A percentile compares a stretch with the other conserved stretches of the same genome.
These are phyloP conservation scores for Terfezia claveryi DNA, from an alignment of 495 filamentous ascomycete genomes.

Conservation along the genomic window DNA sequence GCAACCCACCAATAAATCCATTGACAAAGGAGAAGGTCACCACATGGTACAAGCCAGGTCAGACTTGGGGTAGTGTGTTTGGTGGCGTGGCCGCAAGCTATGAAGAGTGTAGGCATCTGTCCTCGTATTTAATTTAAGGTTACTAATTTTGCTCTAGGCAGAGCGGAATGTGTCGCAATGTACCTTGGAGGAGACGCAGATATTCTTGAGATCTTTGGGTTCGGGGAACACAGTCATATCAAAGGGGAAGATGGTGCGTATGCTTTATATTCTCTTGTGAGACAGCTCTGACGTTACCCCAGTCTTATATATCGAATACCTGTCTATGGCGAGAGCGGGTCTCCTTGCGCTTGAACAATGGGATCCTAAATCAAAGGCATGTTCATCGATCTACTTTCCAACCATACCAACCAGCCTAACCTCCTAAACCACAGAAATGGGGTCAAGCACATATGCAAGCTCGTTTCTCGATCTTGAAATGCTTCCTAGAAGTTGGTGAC, in stretches of 20 bases:
- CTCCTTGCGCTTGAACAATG: constrained; percentile 67
- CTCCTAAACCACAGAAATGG: too few relatives aligned
- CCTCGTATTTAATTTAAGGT: constrained; percentile 20
- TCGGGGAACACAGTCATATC: constrained; percentile 56
- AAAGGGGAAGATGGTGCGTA: constrained; percentile 50
- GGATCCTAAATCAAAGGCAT: constrained; percentile 34
- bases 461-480: too few relatives aligned
- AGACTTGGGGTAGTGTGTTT: constrained; percentile 84
- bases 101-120: constrained; percentile 42
- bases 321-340: constrained; percentile 81
- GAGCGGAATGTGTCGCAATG: constrained; percentile 79
- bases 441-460: too few relatives aligned
- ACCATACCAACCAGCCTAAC: too few relatives aligned
- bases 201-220: constrained; percentile 77
- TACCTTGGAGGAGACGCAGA: constrained; percentile 70
- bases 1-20: constrained; percentile 60
- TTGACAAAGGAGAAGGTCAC: constrained; percentile 51
- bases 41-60: constrained; percentile 79
- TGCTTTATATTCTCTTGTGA: background rate
- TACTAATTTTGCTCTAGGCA: constrained; percentile 22
- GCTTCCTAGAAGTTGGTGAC: too few relatives aligned
- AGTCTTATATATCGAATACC: constrained; percentile 64
- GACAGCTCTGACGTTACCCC: background rate
- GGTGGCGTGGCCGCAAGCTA: constrained; percentile 67
- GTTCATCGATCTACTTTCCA: too few relatives aligned